Conservation (phyloP, 106 monocot species). For the Ottelia alismoides region DNA sequence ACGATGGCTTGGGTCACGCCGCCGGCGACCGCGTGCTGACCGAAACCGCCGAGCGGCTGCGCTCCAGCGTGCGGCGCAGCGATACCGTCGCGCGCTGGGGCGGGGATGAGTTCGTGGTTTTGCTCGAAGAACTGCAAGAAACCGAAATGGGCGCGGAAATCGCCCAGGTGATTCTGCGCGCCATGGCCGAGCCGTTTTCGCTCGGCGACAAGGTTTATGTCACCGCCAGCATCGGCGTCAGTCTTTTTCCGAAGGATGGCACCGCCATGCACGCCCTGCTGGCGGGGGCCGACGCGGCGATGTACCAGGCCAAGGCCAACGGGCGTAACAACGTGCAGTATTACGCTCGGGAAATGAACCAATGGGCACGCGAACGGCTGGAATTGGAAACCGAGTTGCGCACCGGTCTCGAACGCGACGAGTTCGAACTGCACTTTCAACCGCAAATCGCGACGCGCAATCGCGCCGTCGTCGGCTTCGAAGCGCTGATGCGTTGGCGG, state of each 20-base stretch:
- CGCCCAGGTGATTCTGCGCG: neutral
- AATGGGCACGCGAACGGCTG: neutral
- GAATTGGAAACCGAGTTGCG: neutral
- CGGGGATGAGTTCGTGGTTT: neutral
- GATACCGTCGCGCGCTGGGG: neutral
- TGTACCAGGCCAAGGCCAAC: neutral
- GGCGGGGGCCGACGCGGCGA: neutral
- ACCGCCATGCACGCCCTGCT: neutral
- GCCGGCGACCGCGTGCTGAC: neutral
- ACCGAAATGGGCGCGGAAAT: neutral
- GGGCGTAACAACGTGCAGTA: neutral
- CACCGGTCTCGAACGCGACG: neutral
- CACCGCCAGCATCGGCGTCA: neutral
- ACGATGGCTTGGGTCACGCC: neutral
- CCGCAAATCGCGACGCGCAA: neutral
- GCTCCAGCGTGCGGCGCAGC: neutral
- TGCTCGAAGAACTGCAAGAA: neutral
- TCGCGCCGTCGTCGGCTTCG: neutral
- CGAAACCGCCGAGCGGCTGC: neutral
- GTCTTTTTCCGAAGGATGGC: neutral
- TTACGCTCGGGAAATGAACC: neutral
- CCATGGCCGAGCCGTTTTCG: neutral
- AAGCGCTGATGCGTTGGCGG: neutral
- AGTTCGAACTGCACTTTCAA: neutral
- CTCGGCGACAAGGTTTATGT: neutral